Evolutionary conservation across 306 rosid species (phyloP).

Genomic region (Vigna trinervia): DNA sequence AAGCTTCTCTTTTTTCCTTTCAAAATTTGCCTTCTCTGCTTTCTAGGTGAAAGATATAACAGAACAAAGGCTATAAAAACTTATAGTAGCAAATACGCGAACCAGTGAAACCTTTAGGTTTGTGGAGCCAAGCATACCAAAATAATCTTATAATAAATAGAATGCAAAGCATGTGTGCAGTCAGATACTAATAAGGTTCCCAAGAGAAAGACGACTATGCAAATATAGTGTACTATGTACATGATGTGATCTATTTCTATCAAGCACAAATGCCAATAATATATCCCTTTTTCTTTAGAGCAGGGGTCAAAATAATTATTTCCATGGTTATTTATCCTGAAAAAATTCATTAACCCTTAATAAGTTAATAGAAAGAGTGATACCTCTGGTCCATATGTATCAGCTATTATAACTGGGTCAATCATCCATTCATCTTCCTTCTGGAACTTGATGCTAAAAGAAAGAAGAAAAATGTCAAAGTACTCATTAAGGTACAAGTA

Average conservation of each 20-base stretch:
- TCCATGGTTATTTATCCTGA: neutral
- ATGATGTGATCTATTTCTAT: constrained; percentile 25
- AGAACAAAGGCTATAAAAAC: constrained; percentile 3
- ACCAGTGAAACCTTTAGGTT: neutral
- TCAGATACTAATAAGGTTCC: constrained; percentile 27
- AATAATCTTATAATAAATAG: neutral
- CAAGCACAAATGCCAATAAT: constrained; percentile 20
- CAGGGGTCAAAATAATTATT: neutral
- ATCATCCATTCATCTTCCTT: constrained; percentile 85
- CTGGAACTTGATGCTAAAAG: constrained; percentile 75
- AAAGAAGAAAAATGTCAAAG: constrained; percentile 21
- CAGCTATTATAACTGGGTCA: constrained; percentile 89
- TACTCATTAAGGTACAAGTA: constrained; percentile 21
- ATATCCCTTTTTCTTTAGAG: neutral
- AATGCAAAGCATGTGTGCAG: constrained; percentile 8
- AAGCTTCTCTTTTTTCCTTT: neutral
- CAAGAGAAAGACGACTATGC: neutral
- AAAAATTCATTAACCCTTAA: constrained; percentile 4
- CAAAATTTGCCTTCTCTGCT: neutral
- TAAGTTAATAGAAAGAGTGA: constrained; percentile 18
- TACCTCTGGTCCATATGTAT: constrained; percentile 90
- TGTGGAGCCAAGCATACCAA: constrained; percentile 7
- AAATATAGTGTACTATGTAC: no score
- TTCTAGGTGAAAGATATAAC: neutral
- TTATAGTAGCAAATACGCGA: constrained; percentile 15